A percentile compares a stretch with the other conserved stretches of the same genome.
These are phyloP conservation scores for Umbelopsis vinacea DNA, from an alignment of 192 early-diverging fungal species.

Conservation along the genomic window DNA sequence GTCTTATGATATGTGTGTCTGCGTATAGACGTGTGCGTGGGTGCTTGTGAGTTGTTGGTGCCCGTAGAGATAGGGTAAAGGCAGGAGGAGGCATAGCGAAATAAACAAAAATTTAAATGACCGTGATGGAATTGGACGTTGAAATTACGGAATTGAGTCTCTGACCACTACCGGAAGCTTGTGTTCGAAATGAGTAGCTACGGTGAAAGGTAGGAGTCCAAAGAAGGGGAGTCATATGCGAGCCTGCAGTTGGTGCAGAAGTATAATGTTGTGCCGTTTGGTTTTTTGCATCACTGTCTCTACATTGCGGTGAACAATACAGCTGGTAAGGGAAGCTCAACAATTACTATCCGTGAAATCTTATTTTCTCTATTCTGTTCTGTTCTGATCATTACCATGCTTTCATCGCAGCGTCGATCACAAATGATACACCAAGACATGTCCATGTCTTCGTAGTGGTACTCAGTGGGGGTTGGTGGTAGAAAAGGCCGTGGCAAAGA, in stretches of 20 bases:
- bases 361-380: neutral
- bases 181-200: slow-evolving; percentile 17
- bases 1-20: neutral
- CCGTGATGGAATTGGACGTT: slow-evolving; percentile 2
- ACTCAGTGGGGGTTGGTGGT: neutral
- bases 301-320: slow-evolving; percentile 17
- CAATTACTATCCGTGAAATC: neutral
- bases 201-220: slow-evolving; percentile 17
- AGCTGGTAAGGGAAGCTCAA: neutral
- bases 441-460: slow-evolving; percentile 30
- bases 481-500: neutral
- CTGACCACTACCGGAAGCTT: neutral
- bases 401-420: slow-evolving; percentile 35
- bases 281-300: slow-evolving; percentile 16
- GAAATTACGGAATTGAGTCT: slow-evolving; percentile 1
- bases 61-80: neutral
- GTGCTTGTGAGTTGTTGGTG: too few species aligned
- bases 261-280: neutral
- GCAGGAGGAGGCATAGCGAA: neutral
- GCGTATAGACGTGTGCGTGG: too few species aligned
- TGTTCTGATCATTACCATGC: slow-evolving; percentile 6
- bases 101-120: neutral
- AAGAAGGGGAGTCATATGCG: neutral
- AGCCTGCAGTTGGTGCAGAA: neutral
- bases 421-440: slow-evolving; percentile 46